phyloP scores from a whole-genome alignment of 1,139 yeast species.

The Blastobotrys serpentis region DNA sequence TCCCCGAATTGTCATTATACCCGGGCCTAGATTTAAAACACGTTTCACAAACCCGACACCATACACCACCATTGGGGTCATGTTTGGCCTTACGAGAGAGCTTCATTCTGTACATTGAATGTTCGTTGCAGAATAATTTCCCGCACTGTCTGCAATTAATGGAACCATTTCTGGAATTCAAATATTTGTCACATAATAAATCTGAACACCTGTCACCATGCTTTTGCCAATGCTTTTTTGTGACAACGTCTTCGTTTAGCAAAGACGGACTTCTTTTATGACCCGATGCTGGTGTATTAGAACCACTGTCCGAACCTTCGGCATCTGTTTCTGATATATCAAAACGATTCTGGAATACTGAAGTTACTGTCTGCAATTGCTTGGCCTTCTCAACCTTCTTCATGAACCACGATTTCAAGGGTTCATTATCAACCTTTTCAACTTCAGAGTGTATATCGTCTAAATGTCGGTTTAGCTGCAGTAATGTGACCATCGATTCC shows the following conservation, averaged over 20 bases:
- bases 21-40: slow-evolving; percentile 64
- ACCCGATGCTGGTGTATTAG: slow-evolving; percentile 19
- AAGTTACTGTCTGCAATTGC: slow-evolving; percentile 32
- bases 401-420: slow-evolving; percentile 43
- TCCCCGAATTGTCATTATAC: slow-evolving; percentile 45
- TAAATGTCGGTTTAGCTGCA: slow-evolving; percentile 65
- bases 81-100: slow-evolving; percentile 48
- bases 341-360: slow-evolving; percentile 35
- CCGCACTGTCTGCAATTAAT: slow-evolving; percentile 59
- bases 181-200: slow-evolving; percentile 33
- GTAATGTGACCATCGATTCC: slow-evolving; percentile 56
- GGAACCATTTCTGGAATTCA: slow-evolving; percentile 34
- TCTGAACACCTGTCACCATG: slow-evolving; percentile 39
- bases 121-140: slow-evolving; percentile 61
- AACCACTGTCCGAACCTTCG: slow-evolving; percentile 11
- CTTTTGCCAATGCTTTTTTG: slow-evolving; percentile 64
- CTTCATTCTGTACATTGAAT: slow-evolving; percentile 54
- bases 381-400: slow-evolving; percentile 33
- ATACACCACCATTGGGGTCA: slow-evolving; percentile 52
- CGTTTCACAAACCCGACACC: slow-evolving; percentile 67
- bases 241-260: slow-evolving; percentile 39
- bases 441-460: slow-evolving; percentile 61
- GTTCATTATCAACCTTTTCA: slow-evolving; percentile 36
- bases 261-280: slow-evolving; percentile 18
- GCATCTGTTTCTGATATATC: slow-evolving; percentile 37